Evolutionary conservation across 2,329 filamentous ascomycete species (phyloP).

Genomic region (Penicillium sp.): DNA sequence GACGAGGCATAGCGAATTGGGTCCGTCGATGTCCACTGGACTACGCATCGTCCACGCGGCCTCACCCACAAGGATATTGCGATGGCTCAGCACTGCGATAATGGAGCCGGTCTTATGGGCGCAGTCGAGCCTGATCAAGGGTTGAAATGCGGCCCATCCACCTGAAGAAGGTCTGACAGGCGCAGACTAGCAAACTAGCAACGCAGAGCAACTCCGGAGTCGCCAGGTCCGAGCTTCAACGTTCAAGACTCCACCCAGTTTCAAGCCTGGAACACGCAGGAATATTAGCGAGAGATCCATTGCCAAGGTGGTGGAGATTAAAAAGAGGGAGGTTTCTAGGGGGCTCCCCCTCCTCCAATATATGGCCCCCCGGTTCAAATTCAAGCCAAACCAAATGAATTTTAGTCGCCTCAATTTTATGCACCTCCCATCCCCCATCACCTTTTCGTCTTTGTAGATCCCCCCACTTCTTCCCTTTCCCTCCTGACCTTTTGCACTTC

Average conservation of each 20-base stretch:
- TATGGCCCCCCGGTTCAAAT: too few relatives aligned
- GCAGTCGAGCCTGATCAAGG: slow-evolving; percentile 36
- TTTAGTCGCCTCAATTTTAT: slow-evolving; percentile 15
- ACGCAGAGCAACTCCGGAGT: not conserved
- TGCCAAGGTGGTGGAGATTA: not conserved
- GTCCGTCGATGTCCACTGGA: slow-evolving; percentile 46
- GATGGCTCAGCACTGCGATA: slow-evolving; percentile 44
- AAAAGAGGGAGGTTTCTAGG: not conserved
- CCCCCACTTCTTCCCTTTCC: slow-evolving; percentile 8
- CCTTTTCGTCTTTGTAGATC: slow-evolving; percentile 15
- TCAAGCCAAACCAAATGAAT: not conserved
- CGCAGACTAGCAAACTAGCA: too few relatives aligned
- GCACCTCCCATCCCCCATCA: slow-evolving; percentile 16
- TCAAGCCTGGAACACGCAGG: not conserved
- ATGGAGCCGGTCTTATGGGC: slow-evolving; percentile 39
- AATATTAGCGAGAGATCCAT: not conserved
- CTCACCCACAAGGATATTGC: slow-evolving; percentile 42
- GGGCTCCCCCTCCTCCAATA: not conserved
- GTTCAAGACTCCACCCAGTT: not conserved
- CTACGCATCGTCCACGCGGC: slow-evolving; percentile 45
- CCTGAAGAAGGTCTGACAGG: not conserved
- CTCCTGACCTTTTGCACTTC: not conserved
- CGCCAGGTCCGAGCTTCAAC: not conserved
- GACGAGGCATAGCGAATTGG: slow-evolving; percentile 36
- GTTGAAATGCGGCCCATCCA: slow-evolving; percentile 31